Conservation (phyloP, 1,284 basidiomycete species). For the Rugosomyces carneus region DNA sequence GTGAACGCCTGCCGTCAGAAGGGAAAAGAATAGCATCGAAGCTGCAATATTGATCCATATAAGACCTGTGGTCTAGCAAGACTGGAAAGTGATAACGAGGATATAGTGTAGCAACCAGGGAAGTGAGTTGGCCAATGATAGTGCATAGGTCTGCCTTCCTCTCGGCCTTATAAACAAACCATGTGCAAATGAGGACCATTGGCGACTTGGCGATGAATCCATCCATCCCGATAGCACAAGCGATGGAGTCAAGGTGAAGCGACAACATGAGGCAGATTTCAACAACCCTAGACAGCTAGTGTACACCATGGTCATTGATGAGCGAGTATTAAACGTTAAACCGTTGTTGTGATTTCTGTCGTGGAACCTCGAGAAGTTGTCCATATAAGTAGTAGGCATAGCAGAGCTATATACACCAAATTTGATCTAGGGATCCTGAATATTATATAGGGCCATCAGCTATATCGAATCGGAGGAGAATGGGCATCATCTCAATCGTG, state of each 20-base stretch:
- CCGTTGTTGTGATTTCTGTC: constrained; percentile 4
- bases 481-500: no score
- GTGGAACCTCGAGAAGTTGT: not conserved
- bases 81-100: not conserved
- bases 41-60: constrained; percentile 54
- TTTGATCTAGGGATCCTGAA: no score
- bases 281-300: no score
- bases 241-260: constrained; percentile 10
- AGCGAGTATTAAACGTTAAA: constrained; percentile 6
- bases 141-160: constrained; percentile 6
- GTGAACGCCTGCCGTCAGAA: constrained; percentile 39
- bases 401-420: no score
- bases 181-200: constrained; percentile 25
- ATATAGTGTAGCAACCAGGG: no score
- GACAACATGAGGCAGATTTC: constrained; percentile 22
- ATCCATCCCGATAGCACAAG: constrained; percentile 8
- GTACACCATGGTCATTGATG: no score
- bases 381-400: no score
- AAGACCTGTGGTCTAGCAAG: not conserved
- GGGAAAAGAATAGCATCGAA: constrained; percentile 63
- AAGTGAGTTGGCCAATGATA: no score
- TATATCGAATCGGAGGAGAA: no score
- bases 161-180: constrained; percentile 11
- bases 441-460: no score
- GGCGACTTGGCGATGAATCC: constrained; percentile 15